Conservation (phyloP, 306 rosid genomes). For the Carpinus fangiana region DNA sequence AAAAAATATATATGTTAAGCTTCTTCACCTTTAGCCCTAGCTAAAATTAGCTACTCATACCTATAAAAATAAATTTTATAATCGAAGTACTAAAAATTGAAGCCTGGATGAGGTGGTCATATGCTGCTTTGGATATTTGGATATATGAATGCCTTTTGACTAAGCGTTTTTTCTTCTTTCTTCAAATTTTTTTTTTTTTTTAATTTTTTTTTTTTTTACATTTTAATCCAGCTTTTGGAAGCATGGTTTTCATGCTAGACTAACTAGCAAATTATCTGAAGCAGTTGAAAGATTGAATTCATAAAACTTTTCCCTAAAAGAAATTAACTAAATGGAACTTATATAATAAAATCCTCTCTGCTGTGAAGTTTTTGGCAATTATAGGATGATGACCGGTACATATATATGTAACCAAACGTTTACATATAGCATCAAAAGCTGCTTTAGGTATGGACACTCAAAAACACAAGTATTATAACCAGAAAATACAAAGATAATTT, state of each 20-base stretch:
- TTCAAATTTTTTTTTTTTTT: background rate
- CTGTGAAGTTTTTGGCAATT: background rate
- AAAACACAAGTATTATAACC: background rate
- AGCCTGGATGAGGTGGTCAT: conserved; percentile 16
- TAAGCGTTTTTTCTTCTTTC: background rate
- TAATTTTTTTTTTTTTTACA: too few relatives aligned
- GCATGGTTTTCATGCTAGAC: background rate
- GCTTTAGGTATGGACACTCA: conserved; percentile 1
- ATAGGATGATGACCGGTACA: background rate
- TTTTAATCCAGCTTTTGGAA: background rate
- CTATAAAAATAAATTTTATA: background rate
- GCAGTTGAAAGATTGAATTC: background rate
- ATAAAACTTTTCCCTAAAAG: background rate
- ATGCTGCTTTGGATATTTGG: background rate
- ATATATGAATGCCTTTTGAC: background rate
- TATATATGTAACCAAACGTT: background rate
- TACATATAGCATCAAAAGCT: background rate
- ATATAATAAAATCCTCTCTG: background rate
- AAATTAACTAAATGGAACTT: background rate
- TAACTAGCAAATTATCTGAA: background rate
- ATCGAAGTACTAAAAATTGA: background rate
- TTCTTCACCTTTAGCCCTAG: too few relatives aligned
- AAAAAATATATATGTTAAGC: too few relatives aligned
- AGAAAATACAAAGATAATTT: conserved; percentile 24
- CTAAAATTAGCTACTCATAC: too few relatives aligned